A percentile compares a stretch with the other conserved stretches of the same genome.
phyloP scores from a whole-genome alignment of 495 filamentous ascomycete species.

The Daldinia decipiens region DNA sequence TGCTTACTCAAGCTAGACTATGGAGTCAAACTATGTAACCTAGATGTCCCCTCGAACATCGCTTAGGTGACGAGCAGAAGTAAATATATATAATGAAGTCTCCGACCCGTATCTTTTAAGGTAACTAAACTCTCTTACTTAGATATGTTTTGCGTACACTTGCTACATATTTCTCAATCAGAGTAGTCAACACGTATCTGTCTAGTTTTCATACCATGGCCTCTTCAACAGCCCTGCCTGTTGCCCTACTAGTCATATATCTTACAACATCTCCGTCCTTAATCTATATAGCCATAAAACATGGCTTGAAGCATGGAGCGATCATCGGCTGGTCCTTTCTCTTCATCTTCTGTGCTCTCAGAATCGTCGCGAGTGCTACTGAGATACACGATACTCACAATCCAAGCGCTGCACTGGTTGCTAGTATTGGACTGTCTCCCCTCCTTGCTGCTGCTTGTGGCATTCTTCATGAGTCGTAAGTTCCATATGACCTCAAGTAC shows the following conservation, averaged over 20 bases:
- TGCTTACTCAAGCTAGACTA: neutral
- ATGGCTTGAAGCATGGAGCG: conserved; percentile 47
- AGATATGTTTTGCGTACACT: neutral
- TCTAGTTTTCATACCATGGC: conserved; percentile 16
- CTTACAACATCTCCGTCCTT: conserved; percentile 44
- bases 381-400: conserved; percentile 44
- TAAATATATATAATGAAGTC: conserved; percentile 20
- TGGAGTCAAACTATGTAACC: neutral
- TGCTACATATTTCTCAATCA: neutral
- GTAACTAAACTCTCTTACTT: neutral
- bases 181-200: neutral
- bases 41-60: neutral
- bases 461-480: conserved; percentile 57
- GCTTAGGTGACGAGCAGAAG: neutral
- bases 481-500: neutral
- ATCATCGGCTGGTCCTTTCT: conserved; percentile 56
- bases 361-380: conserved; percentile 51
- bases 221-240: conserved; percentile 41
- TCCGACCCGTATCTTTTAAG: conserved; percentile 9
- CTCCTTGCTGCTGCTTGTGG: conserved; percentile 53
- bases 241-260: conserved; percentile 54
- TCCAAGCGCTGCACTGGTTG: conserved; percentile 49
- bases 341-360: conserved; percentile 51
- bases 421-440: conserved; percentile 57
- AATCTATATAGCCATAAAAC: conserved; percentile 49